phyloP scores from a whole-genome alignment of 345 rosid genomes.

The Salix brachista region DNA sequence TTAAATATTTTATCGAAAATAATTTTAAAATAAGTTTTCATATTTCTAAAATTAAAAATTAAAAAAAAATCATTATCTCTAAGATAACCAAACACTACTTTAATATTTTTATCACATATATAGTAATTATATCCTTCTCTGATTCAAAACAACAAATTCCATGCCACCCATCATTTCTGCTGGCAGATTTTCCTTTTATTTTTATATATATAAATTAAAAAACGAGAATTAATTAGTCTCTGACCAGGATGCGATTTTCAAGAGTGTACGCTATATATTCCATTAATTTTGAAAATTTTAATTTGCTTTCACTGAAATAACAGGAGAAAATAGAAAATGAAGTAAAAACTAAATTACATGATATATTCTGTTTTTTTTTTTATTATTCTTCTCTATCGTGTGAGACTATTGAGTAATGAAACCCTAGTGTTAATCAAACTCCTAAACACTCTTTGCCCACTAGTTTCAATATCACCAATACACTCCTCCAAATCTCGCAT shows the following conservation, averaged over 20 bases:
- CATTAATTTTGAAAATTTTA: background rate
- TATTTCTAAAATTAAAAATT: too few species aligned
- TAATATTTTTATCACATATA: background rate
- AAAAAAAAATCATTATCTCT: too few species aligned
- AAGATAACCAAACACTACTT: background rate
- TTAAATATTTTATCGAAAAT: too few species aligned
- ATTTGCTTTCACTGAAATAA: conserved; percentile 2
- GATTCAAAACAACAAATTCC: background rate
- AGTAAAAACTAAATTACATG: background rate
- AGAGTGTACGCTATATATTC: background rate
- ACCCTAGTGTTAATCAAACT: conserved; percentile 54
- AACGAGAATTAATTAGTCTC: background rate
- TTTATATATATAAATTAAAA: background rate
- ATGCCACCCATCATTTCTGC: background rate
- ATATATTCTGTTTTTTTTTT: background rate
- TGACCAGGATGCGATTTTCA: background rate
- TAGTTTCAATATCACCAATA: conserved; percentile 32
- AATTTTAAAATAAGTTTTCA: too few species aligned
- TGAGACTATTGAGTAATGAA: conserved; percentile 50
- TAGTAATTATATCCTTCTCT: background rate
- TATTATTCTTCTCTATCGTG: conserved; percentile 1
- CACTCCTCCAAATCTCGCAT: conserved; percentile 43
- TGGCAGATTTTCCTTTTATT: background rate
- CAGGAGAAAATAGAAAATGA: background rate
- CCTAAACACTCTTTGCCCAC: conserved; percentile 44